Evolutionary conservation across 257 asterid genomes (phyloP).

Genomic region (Nemophila menziesii): DNA sequence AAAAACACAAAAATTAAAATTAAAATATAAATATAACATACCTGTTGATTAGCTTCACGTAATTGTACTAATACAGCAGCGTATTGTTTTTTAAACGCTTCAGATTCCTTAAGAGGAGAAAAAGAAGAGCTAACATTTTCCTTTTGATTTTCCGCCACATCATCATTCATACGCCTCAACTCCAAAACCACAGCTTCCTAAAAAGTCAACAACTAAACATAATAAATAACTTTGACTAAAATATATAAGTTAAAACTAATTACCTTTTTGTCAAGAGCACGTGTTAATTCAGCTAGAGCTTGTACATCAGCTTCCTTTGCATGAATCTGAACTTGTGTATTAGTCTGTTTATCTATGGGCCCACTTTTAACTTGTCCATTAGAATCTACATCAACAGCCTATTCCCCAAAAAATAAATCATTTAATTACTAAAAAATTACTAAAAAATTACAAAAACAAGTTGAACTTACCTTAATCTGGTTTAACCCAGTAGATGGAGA

Average conservation of each 20-base stretch:
- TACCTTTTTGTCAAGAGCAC: constrained; percentile 92
- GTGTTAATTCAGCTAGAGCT: constrained; percentile 69
- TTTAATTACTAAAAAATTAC: no score
- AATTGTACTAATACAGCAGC: constrained; percentile 64
- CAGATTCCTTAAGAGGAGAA: constrained; percentile 72
- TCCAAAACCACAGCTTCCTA: constrained; percentile 81
- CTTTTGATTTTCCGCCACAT: constrained; percentile 43
- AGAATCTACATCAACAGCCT: constrained; percentile 43
- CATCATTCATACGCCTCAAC: constrained; percentile 74
- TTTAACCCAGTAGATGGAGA: constrained; percentile 41
- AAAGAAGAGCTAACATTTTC: constrained; percentile 29
- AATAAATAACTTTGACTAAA: no score
- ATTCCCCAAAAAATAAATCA: no score
- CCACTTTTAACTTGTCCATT: constrained; percentile 26
- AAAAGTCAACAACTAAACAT: not conserved
- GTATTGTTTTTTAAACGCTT: constrained; percentile 68
- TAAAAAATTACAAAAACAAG: not conserved
- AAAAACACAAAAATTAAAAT: not conserved
- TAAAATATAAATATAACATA: constrained; percentile 8
- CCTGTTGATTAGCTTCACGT: constrained; percentile 75
- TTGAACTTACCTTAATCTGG: constrained; percentile 43
- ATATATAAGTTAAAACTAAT: no score
- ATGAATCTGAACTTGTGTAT: constrained; percentile 37
- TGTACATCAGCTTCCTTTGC: constrained; percentile 90
- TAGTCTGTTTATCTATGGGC: constrained; percentile 31